Base-by-base conservation (phyloP, 441 rosid species). In the Corymbia calophylla region DNA sequence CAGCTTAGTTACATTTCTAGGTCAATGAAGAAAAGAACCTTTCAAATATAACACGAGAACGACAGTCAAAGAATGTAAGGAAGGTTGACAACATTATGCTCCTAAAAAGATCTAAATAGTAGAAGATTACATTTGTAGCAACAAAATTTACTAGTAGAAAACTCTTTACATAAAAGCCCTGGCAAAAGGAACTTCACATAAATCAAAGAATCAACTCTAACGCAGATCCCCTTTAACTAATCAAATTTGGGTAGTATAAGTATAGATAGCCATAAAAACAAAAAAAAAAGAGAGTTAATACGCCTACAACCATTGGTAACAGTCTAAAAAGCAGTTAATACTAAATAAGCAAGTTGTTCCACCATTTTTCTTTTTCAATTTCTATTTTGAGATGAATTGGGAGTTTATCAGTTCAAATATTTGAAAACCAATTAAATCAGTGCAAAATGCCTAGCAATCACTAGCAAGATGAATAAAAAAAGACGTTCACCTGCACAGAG, bases 401-500 rank as follows among this genome's bases (percentile, higher is more conserved):
- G 18, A 29, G 4, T 7, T 29, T 62, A 29, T 62, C 70, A 29
- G 8, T 29, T 62, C 11, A 64, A 68, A 5, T 21, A 88, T 25
- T 60, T 60, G 14, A 58, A 32, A 35, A 18, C 58, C 31, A 19
- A 49, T 44, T 32, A 73, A 56, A 17, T 18, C 44, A 73, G 53
- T 60, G 31, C 60, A 55, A 49, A 27, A 86, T 5, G 16, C 9
- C 55, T 11, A 70, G 21, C 31, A 87, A 47, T 49, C 82, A 77
- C 39, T 16, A 27, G 62, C 21, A 27, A 47, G 27, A 27, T 31
- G 25, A 68, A 5, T 5, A 3, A 32, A 48, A 53, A 86, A 29
- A 60, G 32, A 29, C n/a, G 14, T 29, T 62, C 70, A 97, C 99
- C 99, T 95, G 99, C 19, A 96, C 98, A 58, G 99, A 87, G 82